These are phyloP conservation scores for Dianthus caryophyllus DNA, from an alignment of 148 eudicot genomes.

Conservation along the genomic window DNA sequence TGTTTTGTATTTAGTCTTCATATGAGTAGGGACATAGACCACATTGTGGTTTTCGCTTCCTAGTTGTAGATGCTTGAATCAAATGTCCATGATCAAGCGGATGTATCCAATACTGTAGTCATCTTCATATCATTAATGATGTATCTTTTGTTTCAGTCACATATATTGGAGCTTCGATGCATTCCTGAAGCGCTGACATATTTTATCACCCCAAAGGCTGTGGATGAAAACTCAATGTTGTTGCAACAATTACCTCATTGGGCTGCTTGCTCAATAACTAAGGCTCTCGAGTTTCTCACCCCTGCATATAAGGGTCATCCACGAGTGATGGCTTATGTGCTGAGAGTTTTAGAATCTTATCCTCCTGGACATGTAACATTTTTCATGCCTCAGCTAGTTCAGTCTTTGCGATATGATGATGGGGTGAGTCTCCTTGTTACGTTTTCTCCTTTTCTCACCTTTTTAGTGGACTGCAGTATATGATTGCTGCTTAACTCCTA, in stretches of 20 bases:
- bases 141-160: constrained; percentile 47
- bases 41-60: background rate
- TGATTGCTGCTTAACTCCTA: background rate
- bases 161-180: constrained; percentile 85
- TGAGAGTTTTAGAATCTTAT: constrained; percentile 92
- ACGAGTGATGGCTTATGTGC: constrained; percentile 93
- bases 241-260: constrained; percentile 97
- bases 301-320: constrained; percentile 93
- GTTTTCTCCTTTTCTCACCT: background rate
- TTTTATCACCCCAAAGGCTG: constrained; percentile 90
- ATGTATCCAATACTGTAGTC: constrained; percentile 1
- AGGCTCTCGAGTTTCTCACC: constrained; percentile 85
- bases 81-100: background rate
- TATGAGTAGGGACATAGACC: background rate
- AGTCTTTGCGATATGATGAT: constrained; percentile 89
- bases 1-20: background rate
- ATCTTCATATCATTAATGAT: constrained; percentile 4
- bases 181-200: constrained; percentile 90
- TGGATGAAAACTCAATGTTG: constrained; percentile 84
- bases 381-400: constrained; percentile 99
- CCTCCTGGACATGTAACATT: constrained; percentile 90
- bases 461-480: background rate
- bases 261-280: constrained; percentile 97
- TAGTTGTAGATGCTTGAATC: constrained; percentile 3
- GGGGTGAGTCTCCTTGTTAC: constrained; percentile 52